A percentile compares a stretch with the other conserved stretches of the same genome.
Conservation (phyloP, 1,139 yeast species). For the Debaryomyces nepalensis region DNA sequence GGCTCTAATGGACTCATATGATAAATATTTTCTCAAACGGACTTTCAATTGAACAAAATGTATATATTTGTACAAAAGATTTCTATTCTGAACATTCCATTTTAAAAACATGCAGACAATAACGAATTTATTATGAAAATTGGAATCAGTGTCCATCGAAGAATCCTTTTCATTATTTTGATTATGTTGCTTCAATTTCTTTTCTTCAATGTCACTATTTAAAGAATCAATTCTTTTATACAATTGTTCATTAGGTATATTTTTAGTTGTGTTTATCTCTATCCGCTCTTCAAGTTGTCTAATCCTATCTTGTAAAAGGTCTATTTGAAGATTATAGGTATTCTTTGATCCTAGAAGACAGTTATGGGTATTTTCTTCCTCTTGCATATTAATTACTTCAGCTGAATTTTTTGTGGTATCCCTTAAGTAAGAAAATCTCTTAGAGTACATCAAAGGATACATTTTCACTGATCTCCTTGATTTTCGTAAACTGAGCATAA, state of each 20-base stretch:
- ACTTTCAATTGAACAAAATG: conserved; percentile 43
- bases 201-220: conserved; percentile 26
- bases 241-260: conserved; percentile 18
- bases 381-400: conserved; percentile 25
- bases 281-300: conserved; percentile 30
- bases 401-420: conserved; percentile 31
- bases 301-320: conserved; percentile 32
- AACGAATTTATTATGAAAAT: conserved; percentile 43
- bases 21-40: conserved; percentile 35
- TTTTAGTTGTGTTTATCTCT: conserved; percentile 20
- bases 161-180: neutral
- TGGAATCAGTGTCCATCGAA: neutral
- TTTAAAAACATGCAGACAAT: conserved; percentile 47
- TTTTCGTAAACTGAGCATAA: conserved; percentile 31
- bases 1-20: conserved; percentile 44
- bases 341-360: conserved; percentile 34
- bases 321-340: conserved; percentile 35
- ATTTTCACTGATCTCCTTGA: conserved; percentile 30
- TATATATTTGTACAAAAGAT: conserved; percentile 40
- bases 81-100: conserved; percentile 48
- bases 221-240: conserved; percentile 29
- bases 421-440: conserved; percentile 44
- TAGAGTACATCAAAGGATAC: conserved; percentile 42
- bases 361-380: conserved; percentile 36
- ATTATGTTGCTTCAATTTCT: conserved; percentile 14